Conservation (phyloP, 1,139 yeast genomes). For the Zygoascus sp. region DNA sequence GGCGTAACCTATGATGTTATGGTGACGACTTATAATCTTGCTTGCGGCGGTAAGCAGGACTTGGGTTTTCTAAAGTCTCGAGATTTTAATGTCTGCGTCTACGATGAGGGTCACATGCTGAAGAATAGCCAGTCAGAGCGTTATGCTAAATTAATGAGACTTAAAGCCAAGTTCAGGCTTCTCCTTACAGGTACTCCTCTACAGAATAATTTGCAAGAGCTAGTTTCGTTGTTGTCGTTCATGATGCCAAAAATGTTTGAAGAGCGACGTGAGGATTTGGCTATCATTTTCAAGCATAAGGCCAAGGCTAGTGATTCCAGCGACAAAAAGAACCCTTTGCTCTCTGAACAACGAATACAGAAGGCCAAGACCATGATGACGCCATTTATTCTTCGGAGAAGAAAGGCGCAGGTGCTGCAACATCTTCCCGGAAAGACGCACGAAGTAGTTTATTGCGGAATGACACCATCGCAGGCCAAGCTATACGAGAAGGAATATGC, state of each 20-base stretch:
- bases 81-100: conserved; percentile 80
- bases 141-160: conserved; percentile 76
- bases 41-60: conserved; percentile 82
- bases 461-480: conserved; percentile 51
- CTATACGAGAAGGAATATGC: conserved; percentile 59
- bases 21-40: conserved; percentile 89
- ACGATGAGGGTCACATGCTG: conserved; percentile 96
- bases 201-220: conserved; percentile 85
- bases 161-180: conserved; percentile 74
- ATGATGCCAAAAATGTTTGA: conserved; percentile 80
- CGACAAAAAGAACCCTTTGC: conserved; percentile 64
- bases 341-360: conserved; percentile 84
- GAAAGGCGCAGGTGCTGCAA: conserved; percentile 83
- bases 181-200: conserved; percentile 94
- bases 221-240: conserved; percentile 83
- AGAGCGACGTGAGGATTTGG: conserved; percentile 77
- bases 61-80: conserved; percentile 69
- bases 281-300: conserved; percentile 77
- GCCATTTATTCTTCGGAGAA: conserved; percentile 89
- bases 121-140: conserved; percentile 88
- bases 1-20: conserved; percentile 76
- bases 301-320: conserved; percentile 55
- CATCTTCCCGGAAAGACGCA: conserved; percentile 79
- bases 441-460: conserved; percentile 57
- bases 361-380: conserved; percentile 98